Evolutionary conservation across 495 filamentous ascomycete genomes (phyloP).

Genomic region (Penicillium desertorum): DNA sequence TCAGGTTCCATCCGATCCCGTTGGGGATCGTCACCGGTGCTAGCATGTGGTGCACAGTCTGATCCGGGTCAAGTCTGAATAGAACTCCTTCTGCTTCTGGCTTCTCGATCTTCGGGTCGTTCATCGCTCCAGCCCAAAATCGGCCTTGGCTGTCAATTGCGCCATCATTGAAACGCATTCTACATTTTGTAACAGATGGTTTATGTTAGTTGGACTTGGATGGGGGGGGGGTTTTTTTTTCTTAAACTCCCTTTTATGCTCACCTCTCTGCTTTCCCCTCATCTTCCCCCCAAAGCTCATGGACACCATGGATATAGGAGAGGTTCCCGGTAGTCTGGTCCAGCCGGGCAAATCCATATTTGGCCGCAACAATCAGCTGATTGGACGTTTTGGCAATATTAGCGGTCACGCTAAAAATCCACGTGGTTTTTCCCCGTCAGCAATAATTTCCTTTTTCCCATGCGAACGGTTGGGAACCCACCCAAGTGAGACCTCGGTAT

Average conservation of each 20-base stretch:
- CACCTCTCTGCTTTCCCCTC: slow-evolving; percentile 51
- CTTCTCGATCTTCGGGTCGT: slow-evolving; percentile 55
- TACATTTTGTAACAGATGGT: slow-evolving; percentile 13
- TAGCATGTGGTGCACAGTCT: slow-evolving; percentile 58
- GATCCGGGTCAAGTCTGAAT: slow-evolving; percentile 64
- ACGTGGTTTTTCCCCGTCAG: slow-evolving; percentile 18
- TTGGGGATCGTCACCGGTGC: slow-evolving; percentile 79
- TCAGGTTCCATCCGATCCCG: slow-evolving; percentile 70
- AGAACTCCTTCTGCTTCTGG: slow-evolving; percentile 51
- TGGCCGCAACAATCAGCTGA: slow-evolving; percentile 74
- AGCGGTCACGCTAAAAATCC: slow-evolving; percentile 63
- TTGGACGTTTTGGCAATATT: slow-evolving; percentile 61
- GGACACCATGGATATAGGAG: slow-evolving; percentile 58
- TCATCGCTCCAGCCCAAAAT: slow-evolving; percentile 91
- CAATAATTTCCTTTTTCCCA: slow-evolving; percentile 1
- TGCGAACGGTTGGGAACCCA: slow-evolving; percentile 17
- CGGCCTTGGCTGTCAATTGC: slow-evolving; percentile 76
- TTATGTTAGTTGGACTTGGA: neutral
- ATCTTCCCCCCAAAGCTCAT: slow-evolving; percentile 46
- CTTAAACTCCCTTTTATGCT: slow-evolving; percentile 6
- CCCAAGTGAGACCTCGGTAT: slow-evolving; percentile 68
- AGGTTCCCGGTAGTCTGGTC: slow-evolving; percentile 64
- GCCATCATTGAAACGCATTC: slow-evolving; percentile 76
- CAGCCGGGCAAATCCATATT: slow-evolving; percentile 75
- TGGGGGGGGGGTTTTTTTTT: neutral